Evolutionary conservation across 352 stramenopile species (phyloP).

Genomic region (Phytopythium cucurbitacearum): DNA sequence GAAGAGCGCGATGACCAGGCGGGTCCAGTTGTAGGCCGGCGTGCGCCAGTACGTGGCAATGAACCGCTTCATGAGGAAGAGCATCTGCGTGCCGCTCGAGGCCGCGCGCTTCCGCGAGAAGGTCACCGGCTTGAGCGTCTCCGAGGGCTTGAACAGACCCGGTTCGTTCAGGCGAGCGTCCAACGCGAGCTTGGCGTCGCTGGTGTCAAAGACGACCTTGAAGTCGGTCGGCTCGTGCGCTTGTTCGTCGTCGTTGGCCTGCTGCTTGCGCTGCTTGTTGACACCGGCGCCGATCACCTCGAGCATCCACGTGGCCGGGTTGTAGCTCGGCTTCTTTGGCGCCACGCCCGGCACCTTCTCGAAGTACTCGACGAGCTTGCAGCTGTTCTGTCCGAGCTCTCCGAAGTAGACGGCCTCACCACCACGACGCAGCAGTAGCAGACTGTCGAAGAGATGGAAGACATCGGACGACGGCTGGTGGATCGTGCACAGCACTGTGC

Average conservation of each 20-base stretch:
- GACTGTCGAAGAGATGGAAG: constrained; percentile 87
- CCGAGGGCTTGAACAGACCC: constrained; percentile 27
- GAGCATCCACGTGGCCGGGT: constrained; percentile 66
- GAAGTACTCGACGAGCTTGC: constrained; percentile 48
- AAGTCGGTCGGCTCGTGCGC: constrained; percentile 15
- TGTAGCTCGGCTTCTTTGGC: constrained; percentile 64
- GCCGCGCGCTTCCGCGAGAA: constrained; percentile 48
- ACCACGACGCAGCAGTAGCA: constrained; percentile 80
- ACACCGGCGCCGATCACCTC: constrained; percentile 62
- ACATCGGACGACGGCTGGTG: constrained; percentile 90
- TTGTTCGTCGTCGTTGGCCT: constrained; percentile 32
- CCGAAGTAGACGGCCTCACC: constrained; percentile 61
- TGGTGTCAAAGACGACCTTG: constrained; percentile 28
- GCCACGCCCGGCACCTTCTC: constrained; percentile 57
- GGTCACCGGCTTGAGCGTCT: constrained; percentile 14
- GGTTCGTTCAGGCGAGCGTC: constrained; percentile 18
- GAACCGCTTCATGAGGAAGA: constrained; percentile 48
- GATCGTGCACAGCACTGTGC: constrained; percentile 90
- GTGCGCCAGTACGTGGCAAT: constrained; percentile 66
- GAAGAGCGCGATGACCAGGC: constrained; percentile 63
- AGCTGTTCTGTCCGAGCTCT: constrained; percentile 25
- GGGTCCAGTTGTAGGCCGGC: constrained; percentile 85
- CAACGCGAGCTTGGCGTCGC: constrained; percentile 20
- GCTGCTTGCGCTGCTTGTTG: constrained; percentile 19
- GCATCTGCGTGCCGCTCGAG: constrained; percentile 24